These are phyloP conservation scores for Colletotrichum orbiculare DNA, from an alignment of 2,329 filamentous ascomycete genomes.

Conservation along the genomic window DNA sequence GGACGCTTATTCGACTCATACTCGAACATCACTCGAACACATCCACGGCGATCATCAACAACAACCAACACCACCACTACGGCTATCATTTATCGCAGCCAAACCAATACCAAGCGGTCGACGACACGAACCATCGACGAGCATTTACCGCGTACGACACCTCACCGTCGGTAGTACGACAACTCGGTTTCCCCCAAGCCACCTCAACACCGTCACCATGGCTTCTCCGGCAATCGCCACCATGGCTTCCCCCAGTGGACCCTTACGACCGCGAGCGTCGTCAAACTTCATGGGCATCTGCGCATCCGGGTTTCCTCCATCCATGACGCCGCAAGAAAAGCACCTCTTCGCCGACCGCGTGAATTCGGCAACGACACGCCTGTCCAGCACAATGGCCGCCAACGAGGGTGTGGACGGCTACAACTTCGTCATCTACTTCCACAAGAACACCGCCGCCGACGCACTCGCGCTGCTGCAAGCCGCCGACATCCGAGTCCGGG, in stretches of 20 bases:
- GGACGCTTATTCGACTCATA: no score
- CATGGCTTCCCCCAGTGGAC: slow-evolving; percentile 35
- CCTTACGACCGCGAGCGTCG: slow-evolving; percentile 32
- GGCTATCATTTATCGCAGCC: not conserved
- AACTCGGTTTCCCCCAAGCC: not conserved
- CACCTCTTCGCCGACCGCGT: slow-evolving; percentile 30
- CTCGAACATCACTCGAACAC: not conserved
- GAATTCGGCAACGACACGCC: slow-evolving; percentile 31
- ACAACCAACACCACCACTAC: not conserved
- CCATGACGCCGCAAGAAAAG: slow-evolving; percentile 33
- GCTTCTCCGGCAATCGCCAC: slow-evolving; percentile 35
- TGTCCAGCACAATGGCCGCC: slow-evolving; percentile 33
- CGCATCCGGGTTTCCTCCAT: slow-evolving; percentile 25
- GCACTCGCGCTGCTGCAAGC: slow-evolving; percentile 29
- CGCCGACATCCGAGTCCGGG: slow-evolving; percentile 33
- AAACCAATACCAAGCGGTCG: not conserved
- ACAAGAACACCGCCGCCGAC: slow-evolving; percentile 31
- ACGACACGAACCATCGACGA: slow-evolving; percentile 16
- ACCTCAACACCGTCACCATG: slow-evolving; percentile 29
- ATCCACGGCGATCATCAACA: not conserved
- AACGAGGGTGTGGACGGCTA: slow-evolving; percentile 19
- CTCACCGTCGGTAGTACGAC: slow-evolving; percentile 1
- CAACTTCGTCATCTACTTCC: slow-evolving; percentile 34
- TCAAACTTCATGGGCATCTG: slow-evolving; percentile 34
- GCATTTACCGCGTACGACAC: not conserved